Base-by-base conservation (phyloP, 2,329 filamentous ascomycete genomes). In the Beauveria scarabaeidicola region DNA sequence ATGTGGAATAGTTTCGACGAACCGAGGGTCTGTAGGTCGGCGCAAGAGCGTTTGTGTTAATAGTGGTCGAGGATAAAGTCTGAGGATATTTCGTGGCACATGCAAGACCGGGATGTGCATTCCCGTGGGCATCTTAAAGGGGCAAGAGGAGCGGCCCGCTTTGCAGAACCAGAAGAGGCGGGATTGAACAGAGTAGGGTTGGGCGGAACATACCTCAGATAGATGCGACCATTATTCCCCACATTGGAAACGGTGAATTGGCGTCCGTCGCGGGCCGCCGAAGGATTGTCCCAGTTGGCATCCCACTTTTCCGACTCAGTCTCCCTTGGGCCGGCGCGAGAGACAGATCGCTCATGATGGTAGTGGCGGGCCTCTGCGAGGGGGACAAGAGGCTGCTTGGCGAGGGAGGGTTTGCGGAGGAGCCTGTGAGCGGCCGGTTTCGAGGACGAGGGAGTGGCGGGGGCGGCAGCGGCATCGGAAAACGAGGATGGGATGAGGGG, bases 161-260 rank as follows among this genome's bases (percentile, higher is more conserved):
- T n/a, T 9, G 17, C 41, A 40, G 27, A 59, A 59, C 38, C 47
- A 43, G 27, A 43, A 19, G 21, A 15, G 32, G 21, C 27, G 36
- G 15, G 32, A 38, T 47, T 44, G 40, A 27, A 44, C 32, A 5
- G 13, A 36, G 32, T 36, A 23, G 11, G 11, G 5, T 21, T 5
- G 21, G n/a, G 29, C 13, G 17, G 44, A 27, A 40, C 82, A 69
- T 84, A 92, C 88, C 88, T 89, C 65, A 93, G 71, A 72, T 91
- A 93, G 72, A 93, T 90, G 69, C 86, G 85, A 43, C 89, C 89
- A 73, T 91, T 91, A 69, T 91, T 89, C 25, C 89, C 89, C 61
- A 93, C 89, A 71, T 91, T 92, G 54, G 87, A 85, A 58, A 93
- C 89, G 2, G 88, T 86, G 70, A 93, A 92, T 67, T 90, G 85